phyloP scores from a whole-genome alignment of 352 stramenopile genomes.

The Paralagenidium karlingii region DNA sequence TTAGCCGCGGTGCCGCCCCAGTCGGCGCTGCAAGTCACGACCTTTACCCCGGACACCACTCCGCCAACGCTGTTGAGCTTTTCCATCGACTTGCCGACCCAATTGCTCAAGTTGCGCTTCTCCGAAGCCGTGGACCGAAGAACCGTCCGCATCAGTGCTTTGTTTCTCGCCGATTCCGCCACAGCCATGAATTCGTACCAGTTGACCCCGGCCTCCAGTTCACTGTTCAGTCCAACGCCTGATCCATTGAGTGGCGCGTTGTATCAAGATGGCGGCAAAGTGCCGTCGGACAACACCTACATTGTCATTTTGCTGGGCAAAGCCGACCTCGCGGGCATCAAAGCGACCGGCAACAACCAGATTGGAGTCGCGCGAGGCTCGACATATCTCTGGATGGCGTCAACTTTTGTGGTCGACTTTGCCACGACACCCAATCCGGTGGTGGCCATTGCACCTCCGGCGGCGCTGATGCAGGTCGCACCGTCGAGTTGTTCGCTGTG shows the following conservation, averaged over 20 bases:
- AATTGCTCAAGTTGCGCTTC: conserved; percentile 52
- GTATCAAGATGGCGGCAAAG: conserved; percentile 21
- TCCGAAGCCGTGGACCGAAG: conserved; percentile 40
- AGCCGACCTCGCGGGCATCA: conserved; percentile 21
- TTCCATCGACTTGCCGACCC: conserved; percentile 33
- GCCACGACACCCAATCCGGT: conserved; percentile 21
- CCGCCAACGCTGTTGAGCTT: conserved; percentile 35
- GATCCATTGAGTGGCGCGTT: conserved; percentile 32
- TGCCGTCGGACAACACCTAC: conserved; percentile 47
- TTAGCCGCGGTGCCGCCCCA: conserved; percentile 8
- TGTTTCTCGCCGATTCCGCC: conserved; percentile 30
- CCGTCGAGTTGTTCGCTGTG: conserved; percentile 41
- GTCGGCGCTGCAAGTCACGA: conserved; percentile 12
- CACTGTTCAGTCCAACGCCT: conserved; percentile 29
- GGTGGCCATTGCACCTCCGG: conserved; percentile 5
- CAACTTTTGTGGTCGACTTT: conserved; percentile 31
- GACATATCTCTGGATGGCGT: conserved; percentile 33
- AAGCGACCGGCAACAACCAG: conserved; percentile 21
- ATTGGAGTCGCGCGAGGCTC: conserved; percentile 25
- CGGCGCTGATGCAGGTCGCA: conserved; percentile 19
- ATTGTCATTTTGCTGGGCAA: conserved; percentile 34
- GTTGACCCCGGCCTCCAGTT: conserved; percentile 21
- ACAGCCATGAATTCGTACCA: conserved; percentile 14
- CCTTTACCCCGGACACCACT: conserved; percentile 29
- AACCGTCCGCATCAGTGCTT: conserved; percentile 14